Percentiles rank a stretch among this genome's conserved stretches.
Evolutionary conservation across 345 rosid genomes (phyloP).

Genomic region (Tarenaya hassleriana): DNA sequence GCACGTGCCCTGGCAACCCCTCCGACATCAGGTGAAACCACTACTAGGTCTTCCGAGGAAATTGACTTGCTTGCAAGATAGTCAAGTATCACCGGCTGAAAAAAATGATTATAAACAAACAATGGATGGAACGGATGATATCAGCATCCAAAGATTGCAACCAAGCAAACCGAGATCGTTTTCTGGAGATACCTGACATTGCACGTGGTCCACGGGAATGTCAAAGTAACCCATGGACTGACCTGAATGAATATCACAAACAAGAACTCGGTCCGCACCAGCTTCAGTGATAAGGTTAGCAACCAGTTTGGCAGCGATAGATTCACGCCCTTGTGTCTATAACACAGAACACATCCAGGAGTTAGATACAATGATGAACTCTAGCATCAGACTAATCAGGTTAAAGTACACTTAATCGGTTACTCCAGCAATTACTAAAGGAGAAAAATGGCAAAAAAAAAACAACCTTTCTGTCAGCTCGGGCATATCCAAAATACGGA

Average conservation of each 20-base stretch:
- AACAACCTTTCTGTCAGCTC: constrained; percentile 91
- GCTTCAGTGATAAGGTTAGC: constrained; percentile 96
- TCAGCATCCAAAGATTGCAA: background rate
- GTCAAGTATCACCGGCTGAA: constrained; percentile 91
- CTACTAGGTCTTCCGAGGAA: constrained; percentile 74
- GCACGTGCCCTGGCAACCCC: constrained; percentile 99
- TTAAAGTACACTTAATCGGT: background rate
- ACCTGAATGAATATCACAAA: constrained; percentile 97
- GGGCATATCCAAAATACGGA: constrained; percentile 96
- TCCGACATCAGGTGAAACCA: constrained; percentile 98
- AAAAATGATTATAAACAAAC: constrained; percentile 9
- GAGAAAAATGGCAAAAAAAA: background rate
- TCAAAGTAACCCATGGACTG: constrained; percentile 99
- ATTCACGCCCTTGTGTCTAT: constrained; percentile 96
- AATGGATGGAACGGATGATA: background rate
- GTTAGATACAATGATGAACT: background rate
- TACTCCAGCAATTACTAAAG: background rate
- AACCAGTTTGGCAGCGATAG: constrained; percentile 95
- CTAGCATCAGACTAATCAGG: constrained; percentile 6
- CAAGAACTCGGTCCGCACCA: constrained; percentile 92
- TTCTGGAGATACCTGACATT: constrained; percentile 60
- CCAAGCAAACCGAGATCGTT: constrained; percentile 2
- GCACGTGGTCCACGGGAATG: constrained; percentile 91
- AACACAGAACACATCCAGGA: constrained; percentile 15
- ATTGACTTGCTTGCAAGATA: constrained; percentile 95